Evolutionary conservation across 2,329 filamentous ascomycete species (phyloP).

Genomic region (Aspergillus pseudonomiae): DNA sequence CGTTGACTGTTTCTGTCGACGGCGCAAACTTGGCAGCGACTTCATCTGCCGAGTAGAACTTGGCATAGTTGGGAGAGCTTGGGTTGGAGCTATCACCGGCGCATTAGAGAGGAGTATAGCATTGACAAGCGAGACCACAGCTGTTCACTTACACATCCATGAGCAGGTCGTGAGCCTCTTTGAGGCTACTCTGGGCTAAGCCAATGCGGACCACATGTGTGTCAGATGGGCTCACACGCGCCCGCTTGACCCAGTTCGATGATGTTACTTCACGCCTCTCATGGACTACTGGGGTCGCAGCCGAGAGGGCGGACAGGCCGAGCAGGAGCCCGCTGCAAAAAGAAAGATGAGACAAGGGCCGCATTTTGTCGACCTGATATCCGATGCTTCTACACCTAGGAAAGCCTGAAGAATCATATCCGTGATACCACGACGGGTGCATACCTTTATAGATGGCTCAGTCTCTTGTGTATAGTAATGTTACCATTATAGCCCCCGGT

Average conservation of each 20-base stretch:
- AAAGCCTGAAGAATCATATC: neutral
- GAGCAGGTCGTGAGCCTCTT: constrained; percentile 32
- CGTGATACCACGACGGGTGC: too few relatives aligned
- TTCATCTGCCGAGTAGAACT: constrained; percentile 35
- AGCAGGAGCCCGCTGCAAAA: neutral
- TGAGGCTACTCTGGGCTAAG: constrained; percentile 31
- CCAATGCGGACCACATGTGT: constrained; percentile 27
- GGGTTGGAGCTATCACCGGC: constrained; percentile 34
- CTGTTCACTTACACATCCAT: constrained; percentile 33
- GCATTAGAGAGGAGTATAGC: accelerated
- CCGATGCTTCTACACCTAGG: neutral
- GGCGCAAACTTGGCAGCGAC: constrained; percentile 42
- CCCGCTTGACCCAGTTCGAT: neutral
- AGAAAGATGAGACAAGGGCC: neutral
- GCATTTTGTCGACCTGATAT: neutral
- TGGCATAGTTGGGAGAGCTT: constrained; percentile 39
- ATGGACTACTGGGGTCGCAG: neutral
- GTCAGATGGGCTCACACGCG: neutral
- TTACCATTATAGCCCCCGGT: neutral
- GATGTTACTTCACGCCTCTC: neutral
- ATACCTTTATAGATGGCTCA: neutral
- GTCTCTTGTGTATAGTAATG: neutral
- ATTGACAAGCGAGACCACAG: neutral
- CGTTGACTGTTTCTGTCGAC: constrained; percentile 28
- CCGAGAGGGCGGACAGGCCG: neutral